These are phyloP conservation scores for Gossypium sturtianum DNA, from an alignment of 345 rosid genomes.

Conservation along the genomic window DNA sequence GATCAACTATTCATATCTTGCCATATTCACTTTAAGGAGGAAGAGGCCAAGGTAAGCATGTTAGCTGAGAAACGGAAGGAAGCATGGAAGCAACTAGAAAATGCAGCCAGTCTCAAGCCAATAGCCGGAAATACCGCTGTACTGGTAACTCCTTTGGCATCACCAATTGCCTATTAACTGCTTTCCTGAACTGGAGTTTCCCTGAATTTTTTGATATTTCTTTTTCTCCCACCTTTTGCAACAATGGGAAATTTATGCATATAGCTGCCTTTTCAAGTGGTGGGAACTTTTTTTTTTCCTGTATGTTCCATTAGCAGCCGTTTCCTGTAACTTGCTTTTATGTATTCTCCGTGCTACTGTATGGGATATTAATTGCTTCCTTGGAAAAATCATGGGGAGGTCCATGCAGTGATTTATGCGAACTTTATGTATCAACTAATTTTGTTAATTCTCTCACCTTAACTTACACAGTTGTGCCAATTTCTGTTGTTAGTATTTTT, in stretches of 20 bases:
- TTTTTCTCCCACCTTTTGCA: background rate
- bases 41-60: constrained; percentile 42
- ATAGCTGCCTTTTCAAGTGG: constrained; percentile 17
- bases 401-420: constrained; percentile 27
- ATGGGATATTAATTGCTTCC: constrained; percentile 16
- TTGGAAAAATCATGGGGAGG: constrained; percentile 17
- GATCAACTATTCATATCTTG: constrained; percentile 57
- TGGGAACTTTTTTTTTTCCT: constrained; percentile 16
- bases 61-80: constrained; percentile 51
- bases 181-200: background rate
- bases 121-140: constrained; percentile 58
- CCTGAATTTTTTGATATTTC: background rate
- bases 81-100: constrained; percentile 59
- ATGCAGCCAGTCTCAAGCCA: constrained; percentile 65
- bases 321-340: constrained; percentile 23
- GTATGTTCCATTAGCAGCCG: constrained; percentile 25
- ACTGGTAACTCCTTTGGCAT: constrained; percentile 49
- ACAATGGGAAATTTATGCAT: constrained; percentile 1
- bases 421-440: constrained; percentile 4
- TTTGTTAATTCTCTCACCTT: background rate
- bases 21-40: constrained; percentile 49
- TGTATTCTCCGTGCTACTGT: constrained; percentile 20
- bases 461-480: background rate
- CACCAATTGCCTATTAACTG: constrained; percentile 42
- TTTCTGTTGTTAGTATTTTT: background rate